A percentile compares a stretch with the other conserved stretches of the same genome.
phyloP scores from a whole-genome alignment of 1,139 yeast genomes.

The Saccharomyces hybrid region DNA sequence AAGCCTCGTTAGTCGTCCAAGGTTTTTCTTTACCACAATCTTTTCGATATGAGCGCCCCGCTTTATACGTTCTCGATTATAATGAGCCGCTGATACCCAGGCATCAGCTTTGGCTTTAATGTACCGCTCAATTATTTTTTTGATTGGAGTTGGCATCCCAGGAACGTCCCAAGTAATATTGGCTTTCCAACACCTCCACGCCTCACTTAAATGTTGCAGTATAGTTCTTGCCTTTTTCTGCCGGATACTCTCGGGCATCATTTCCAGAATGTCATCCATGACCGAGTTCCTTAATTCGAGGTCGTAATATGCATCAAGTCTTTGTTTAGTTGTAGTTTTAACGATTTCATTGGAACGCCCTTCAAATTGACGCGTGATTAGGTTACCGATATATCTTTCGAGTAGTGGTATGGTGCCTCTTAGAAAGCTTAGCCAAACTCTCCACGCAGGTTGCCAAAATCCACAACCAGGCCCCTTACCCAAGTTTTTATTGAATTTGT shows the following conservation, averaged over 20 bases:
- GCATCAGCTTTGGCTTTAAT: constrained; percentile 95
- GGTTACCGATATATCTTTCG: constrained; percentile 92
- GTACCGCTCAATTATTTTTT: constrained; percentile 76
- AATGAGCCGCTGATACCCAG: constrained; percentile 91
- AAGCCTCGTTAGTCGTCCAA: constrained; percentile 83
- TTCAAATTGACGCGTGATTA: constrained; percentile 88
- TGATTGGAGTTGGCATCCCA: constrained; percentile 88
- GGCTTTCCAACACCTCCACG: constrained; percentile 99
- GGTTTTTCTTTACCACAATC: constrained; percentile 84
- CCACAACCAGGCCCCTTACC: constrained; percentile 99
- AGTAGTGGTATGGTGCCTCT: constrained; percentile 89
- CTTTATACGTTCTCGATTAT: constrained; percentile 80
- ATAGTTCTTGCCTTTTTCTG: constrained; percentile 83
- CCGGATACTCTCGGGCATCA: constrained; percentile 93
- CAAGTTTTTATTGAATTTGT: constrained; percentile 66
- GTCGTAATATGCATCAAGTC: constrained; percentile 92
- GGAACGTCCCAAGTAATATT: constrained; percentile 98
- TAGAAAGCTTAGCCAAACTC: constrained; percentile 89
- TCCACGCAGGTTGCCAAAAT: constrained; percentile 99
- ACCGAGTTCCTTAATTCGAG: constrained; percentile 89
- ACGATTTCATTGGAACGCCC: constrained; percentile 93
- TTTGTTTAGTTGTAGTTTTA: constrained; percentile 88
- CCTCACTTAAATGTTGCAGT: constrained; percentile 90
- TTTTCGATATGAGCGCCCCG: constrained; percentile 90
- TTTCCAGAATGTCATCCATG: constrained; percentile 89